A percentile compares a stretch with the other conserved stretches of the same genome.
These are phyloP conservation scores for Rhodotorula paludigena DNA, from an alignment of 768 basidiomycete species.

Conservation along the genomic window DNA sequence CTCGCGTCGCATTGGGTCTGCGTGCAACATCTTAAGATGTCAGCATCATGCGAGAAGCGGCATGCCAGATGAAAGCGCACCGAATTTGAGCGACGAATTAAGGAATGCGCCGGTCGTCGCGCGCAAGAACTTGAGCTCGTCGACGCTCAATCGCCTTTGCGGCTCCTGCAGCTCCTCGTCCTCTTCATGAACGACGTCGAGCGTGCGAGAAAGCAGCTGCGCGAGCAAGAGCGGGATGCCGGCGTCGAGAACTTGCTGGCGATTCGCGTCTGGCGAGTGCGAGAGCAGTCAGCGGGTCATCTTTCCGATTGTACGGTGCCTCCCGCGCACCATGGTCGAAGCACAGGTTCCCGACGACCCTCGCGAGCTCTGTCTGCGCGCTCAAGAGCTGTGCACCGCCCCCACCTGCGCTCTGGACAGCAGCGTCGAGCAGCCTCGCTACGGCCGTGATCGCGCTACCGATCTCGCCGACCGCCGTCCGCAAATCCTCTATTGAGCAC, in stretches of 20 bases:
- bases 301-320: too few species aligned
- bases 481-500: conserved; percentile 8
- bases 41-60: too few species aligned
- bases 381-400: neutral
- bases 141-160: neutral
- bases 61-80: conserved; percentile 6
- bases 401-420: neutral
- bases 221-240: conserved; percentile 2
- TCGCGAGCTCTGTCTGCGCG: conserved; percentile 19
- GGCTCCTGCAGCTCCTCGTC: neutral
- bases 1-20: conserved; percentile 33
- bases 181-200: neutral
- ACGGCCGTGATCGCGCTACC: neutral
- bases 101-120: conserved; percentile 27
- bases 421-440: neutral
- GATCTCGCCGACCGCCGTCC: neutral
- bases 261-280: conserved; percentile 28
- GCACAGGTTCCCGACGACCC: conserved; percentile 33
- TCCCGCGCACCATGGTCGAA: conserved; percentile 32
- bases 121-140: conserved; percentile 20
- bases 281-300: too few species aligned
- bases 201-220: neutral
- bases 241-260: conserved; percentile 16
- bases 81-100: conserved; percentile 35
- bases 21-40: neutral